These are phyloP conservation scores for Rhodosporidiobolus sp. DNA, from an alignment of 768 basidiomycete species.

Conservation along the genomic window DNA sequence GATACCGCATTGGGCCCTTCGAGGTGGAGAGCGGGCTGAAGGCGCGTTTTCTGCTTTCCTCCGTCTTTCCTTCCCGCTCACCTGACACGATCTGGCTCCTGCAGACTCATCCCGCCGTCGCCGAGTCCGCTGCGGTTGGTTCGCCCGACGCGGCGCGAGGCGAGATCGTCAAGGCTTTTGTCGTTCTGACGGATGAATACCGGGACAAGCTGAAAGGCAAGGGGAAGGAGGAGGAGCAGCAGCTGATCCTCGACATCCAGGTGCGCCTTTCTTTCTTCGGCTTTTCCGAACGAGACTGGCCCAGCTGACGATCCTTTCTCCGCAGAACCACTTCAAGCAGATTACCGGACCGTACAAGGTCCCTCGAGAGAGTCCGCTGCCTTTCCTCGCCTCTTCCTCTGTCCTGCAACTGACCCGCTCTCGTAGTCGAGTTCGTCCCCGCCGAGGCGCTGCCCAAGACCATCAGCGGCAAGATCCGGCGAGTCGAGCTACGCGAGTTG, in stretches of 20 bases:
- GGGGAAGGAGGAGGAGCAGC: background rate
- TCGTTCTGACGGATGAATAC: constrained; percentile 30
- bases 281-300: no score
- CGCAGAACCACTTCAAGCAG: constrained; percentile 19
- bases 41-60: background rate
- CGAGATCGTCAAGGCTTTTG: constrained; percentile 39
- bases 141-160: constrained; percentile 28
- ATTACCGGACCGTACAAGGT: constrained; percentile 36
- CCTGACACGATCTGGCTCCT: no score
- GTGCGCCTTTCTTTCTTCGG: background rate
- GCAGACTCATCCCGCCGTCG: constrained; percentile 38
- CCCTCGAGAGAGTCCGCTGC: constrained; percentile 27
- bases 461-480: constrained; percentile 33
- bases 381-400: background rate
- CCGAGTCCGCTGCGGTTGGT: constrained; percentile 37
- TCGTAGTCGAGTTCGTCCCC: constrained; percentile 18
- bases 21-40: constrained; percentile 39
- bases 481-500: constrained; percentile 30
- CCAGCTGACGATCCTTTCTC: background rate
- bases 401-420: background rate
- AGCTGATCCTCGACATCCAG: constrained; percentile 26
- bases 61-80: background rate
- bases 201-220: background rate
- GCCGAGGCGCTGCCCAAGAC: constrained; percentile 32
- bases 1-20: constrained; percentile 38